phyloP scores from a whole-genome alignment of 2,329 filamentous ascomycete genomes.

The Macrophomina tecta region DNA sequence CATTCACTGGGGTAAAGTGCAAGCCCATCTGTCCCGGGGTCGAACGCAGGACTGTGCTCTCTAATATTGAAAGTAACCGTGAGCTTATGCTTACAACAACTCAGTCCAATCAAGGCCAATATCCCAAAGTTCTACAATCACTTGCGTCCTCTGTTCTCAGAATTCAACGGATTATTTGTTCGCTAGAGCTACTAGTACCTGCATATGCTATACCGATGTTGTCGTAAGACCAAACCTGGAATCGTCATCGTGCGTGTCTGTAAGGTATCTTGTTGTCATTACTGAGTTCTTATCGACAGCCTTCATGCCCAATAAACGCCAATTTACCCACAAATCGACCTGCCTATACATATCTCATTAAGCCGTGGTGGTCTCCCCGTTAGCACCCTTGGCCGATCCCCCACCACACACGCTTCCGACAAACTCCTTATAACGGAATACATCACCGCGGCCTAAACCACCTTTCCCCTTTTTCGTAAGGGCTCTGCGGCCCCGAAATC shows the following conservation, averaged over 20 bases:
- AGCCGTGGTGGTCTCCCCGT: constrained; percentile 15
- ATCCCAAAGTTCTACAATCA: too few relatives aligned
- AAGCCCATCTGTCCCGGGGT: too few relatives aligned
- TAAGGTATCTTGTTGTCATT: constrained; percentile 6
- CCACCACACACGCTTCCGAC: constrained; percentile 57
- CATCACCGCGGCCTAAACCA: constrained; percentile 71
- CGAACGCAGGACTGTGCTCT: too few relatives aligned
- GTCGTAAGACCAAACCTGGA: background rate
- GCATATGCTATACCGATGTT: too few relatives aligned
- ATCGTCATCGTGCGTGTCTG: background rate
- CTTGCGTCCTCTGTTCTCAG: too few relatives aligned
- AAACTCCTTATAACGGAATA: constrained; percentile 94
- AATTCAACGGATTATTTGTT: too few relatives aligned
- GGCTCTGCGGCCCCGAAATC: constrained; percentile 82
- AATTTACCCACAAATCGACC: background rate
- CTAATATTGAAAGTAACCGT: too few relatives aligned
- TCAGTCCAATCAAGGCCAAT: too few relatives aligned
- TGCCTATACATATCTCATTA: background rate
- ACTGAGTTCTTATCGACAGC: background rate
- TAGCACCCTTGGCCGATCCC: constrained; percentile 18
- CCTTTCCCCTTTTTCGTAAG: constrained; percentile 69
- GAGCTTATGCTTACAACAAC: too few relatives aligned
- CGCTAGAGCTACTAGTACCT: too few relatives aligned
- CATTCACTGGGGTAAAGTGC: too few relatives aligned
- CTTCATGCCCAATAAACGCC: constrained; percentile 2